Percentiles rank a stretch among this genome's conserved stretches.
Evolutionary conservation across 148 eudicot species (phyloP).

Genomic region (Cornus suecica): DNA sequence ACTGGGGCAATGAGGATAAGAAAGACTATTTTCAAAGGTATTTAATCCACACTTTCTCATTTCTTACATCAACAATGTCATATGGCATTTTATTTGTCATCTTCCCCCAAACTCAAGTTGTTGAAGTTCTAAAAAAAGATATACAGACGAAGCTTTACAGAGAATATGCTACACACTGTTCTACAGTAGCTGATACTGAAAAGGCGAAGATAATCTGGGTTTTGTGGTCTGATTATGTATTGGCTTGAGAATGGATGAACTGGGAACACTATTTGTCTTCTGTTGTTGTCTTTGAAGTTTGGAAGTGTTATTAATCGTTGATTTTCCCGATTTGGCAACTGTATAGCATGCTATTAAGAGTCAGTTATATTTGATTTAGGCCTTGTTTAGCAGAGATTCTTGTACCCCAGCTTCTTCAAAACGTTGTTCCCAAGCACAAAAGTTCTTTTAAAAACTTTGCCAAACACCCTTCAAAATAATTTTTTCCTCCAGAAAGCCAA

Average conservation of each 20-base stretch:
- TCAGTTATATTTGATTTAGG: too few species aligned
- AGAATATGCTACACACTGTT: not conserved
- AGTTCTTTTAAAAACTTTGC: too few species aligned
- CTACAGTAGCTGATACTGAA: not conserved
- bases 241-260: not conserved
- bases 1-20: slow-evolving; percentile 13
- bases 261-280: not conserved
- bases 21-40: not conserved
- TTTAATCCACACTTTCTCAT: not conserved
- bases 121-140: not conserved
- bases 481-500: too few species aligned
- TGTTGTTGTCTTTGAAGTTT: not conserved
- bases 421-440: too few species aligned
- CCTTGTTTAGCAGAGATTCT: too few species aligned
- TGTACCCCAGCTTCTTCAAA: too few species aligned
- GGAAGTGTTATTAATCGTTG: not conserved
- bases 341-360: too few species aligned
- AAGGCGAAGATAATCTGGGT: not conserved
- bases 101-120: not conserved
- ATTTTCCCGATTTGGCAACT: too few species aligned
- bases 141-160: not conserved
- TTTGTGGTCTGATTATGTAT: not conserved
- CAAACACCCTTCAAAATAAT: too few species aligned
- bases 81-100: not conserved
- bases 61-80: not conserved